phyloP scores from a whole-genome alignment of 345 rosid genomes.

The Eucalyptus microcorys region DNA sequence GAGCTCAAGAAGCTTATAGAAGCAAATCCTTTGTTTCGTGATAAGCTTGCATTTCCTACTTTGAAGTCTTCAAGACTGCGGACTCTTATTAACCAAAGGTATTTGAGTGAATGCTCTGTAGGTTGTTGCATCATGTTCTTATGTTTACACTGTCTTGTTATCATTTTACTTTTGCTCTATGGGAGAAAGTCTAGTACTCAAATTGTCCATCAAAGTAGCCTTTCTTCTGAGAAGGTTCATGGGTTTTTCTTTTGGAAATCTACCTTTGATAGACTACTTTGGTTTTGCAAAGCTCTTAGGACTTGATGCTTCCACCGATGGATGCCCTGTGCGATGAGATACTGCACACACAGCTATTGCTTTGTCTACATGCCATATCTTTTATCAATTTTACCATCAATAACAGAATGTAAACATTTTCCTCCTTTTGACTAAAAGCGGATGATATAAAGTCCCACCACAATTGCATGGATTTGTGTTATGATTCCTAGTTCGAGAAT shows the following conservation, averaged over 20 bases:
- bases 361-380: background rate
- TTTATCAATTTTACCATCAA: background rate
- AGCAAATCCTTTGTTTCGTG: conserved; percentile 70
- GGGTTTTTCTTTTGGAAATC: background rate
- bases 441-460: background rate
- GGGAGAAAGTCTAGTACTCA: background rate
- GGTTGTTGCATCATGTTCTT: background rate
- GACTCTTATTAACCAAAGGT: conserved; percentile 76
- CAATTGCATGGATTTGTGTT: background rate
- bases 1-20: conserved; percentile 65
- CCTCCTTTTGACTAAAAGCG: background rate
- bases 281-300: background rate
- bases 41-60: conserved; percentile 57
- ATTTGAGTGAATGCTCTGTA: background rate
- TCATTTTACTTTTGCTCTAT: background rate
- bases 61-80: conserved; percentile 60
- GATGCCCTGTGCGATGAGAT: background rate
- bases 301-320: background rate
- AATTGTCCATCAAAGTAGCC: background rate
- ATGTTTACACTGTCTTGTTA: background rate
- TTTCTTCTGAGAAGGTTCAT: background rate
- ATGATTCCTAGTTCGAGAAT: background rate
- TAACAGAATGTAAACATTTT: background rate
- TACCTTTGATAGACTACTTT: background rate
- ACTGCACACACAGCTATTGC: background rate